Evolutionary conservation across 805 yeast species (phyloP).

Genomic region (Wickerhamomyces subpelliculosus): DNA sequence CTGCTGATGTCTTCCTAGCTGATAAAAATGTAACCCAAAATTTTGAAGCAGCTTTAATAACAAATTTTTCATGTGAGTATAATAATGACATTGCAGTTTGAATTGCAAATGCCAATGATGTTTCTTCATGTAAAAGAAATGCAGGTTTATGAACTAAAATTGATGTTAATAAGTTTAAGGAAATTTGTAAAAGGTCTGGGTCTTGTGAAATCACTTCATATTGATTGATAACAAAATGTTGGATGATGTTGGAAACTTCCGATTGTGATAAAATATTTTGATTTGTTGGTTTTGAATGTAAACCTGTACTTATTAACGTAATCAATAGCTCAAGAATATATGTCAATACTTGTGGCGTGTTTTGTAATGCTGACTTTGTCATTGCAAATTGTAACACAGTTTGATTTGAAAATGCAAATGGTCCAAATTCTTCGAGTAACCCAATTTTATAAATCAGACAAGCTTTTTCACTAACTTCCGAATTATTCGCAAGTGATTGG

Average conservation of each 20-base stretch:
- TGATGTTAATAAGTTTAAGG: constrained; percentile 44
- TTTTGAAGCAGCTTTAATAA: constrained; percentile 41
- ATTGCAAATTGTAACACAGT: constrained; percentile 34
- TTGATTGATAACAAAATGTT: constrained; percentile 11
- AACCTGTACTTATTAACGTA: constrained; percentile 13
- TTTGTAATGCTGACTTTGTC: constrained; percentile 21
- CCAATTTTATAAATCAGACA: constrained; percentile 60
- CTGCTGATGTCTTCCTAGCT: constrained; percentile 37
- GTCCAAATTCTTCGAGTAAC: constrained; percentile 58
- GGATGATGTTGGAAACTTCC: constrained; percentile 11
- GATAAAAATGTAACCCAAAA: constrained; percentile 46
- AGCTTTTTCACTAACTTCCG: constrained; percentile 53
- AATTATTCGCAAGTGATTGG: constrained; percentile 31
- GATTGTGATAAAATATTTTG: constrained; percentile 6
- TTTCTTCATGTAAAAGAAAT: constrained; percentile 32
- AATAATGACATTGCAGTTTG: constrained; percentile 24
- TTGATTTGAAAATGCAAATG: constrained; percentile 42
- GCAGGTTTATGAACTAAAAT: constrained; percentile 44
- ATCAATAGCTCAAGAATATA: constrained; percentile 13
- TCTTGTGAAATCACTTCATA: constrained; percentile 34
- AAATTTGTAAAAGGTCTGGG: constrained; percentile 51
- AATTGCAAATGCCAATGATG: constrained; percentile 19
- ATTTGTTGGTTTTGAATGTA: constrained; percentile 1
- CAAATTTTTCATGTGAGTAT: constrained; percentile 40
- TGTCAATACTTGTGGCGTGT: constrained; percentile 1